Conservation (phyloP, 169 alveolate species). For the Cryptosporidium muris region DNA sequence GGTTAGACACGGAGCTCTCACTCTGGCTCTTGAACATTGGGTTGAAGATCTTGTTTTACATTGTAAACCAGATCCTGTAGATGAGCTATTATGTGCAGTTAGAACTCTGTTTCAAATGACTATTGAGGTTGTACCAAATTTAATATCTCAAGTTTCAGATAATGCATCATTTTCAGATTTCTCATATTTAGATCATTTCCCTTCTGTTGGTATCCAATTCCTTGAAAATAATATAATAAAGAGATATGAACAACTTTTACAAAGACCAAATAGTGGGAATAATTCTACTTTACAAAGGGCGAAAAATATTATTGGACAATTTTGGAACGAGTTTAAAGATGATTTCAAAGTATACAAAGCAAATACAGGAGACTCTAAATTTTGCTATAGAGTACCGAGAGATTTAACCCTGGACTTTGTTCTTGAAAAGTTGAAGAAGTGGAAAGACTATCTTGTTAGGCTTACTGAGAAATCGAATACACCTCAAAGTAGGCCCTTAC, state of each 20-base stretch:
- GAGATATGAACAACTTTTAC: constrained; percentile 67
- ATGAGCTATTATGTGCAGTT: constrained; percentile 76
- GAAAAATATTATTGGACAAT: constrained; percentile 57
- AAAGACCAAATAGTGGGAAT: constrained; percentile 15
- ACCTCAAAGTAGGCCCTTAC: constrained; percentile 39
- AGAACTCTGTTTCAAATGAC: constrained; percentile 76
- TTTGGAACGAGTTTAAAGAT: constrained; percentile 72
- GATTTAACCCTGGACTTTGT: constrained; percentile 70
- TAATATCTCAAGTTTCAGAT: not conserved
- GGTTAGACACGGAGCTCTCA: constrained; percentile 52
- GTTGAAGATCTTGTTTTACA: constrained; percentile 76
- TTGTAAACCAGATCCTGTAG: constrained; percentile 76
- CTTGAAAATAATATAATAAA: constrained; percentile 67
- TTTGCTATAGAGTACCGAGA: constrained; percentile 21
- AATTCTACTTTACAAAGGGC: constrained; percentile 67
- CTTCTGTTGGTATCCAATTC: constrained; percentile 73
- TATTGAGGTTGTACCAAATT: constrained; percentile 69
- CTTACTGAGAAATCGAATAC: constrained; percentile 45
- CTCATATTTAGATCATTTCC: constrained; percentile 34
- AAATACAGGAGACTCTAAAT: not conserved
- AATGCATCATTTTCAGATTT: not conserved
- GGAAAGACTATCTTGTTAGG: constrained; percentile 75
- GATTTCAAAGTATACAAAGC: constrained; percentile 62
- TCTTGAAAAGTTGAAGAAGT: constrained; percentile 74
- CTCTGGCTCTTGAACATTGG: constrained; percentile 69